phyloP scores from a whole-genome alignment of 768 basidiomycete species.

The Suillus subaureus region DNA sequence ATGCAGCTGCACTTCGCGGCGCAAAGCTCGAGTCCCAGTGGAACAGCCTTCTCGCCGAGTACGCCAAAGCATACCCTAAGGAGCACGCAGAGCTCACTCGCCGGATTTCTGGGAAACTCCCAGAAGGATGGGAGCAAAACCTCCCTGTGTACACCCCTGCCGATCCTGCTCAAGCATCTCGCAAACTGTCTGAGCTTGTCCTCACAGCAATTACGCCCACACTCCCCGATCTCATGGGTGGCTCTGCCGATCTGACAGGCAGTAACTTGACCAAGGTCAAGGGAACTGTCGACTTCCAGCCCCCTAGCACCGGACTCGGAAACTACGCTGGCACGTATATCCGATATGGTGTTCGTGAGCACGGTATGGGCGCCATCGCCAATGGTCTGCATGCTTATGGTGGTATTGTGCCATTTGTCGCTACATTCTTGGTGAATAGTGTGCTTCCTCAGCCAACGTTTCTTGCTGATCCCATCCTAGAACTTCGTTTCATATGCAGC shows the following conservation, averaged over 20 bases:
- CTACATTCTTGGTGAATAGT: slow-evolving; percentile 82
- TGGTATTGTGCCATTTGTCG: slow-evolving; percentile 86
- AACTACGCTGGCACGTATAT: slow-evolving; percentile 87
- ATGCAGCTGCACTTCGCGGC: slow-evolving; percentile 68
- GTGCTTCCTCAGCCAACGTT: slow-evolving; percentile 1
- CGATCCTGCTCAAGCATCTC: slow-evolving; percentile 86
- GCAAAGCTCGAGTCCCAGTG: slow-evolving; percentile 74
- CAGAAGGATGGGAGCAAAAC: slow-evolving; percentile 82
- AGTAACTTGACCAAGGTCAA: slow-evolving; percentile 91
- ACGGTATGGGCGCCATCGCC: slow-evolving; percentile 95
- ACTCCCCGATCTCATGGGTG: slow-evolving; percentile 86
- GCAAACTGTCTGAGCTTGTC: slow-evolving; percentile 91
- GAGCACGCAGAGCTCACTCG: slow-evolving; percentile 88
- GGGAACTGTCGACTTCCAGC: slow-evolving; percentile 88
- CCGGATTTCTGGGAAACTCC: slow-evolving; percentile 81
- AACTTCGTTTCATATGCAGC: slow-evolving; percentile 95
- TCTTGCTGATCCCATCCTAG: slow-evolving; percentile 36
- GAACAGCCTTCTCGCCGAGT: slow-evolving; percentile 66
- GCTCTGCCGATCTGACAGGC: slow-evolving; percentile 91
- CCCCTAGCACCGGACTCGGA: slow-evolving; percentile 81
- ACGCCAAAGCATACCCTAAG: slow-evolving; percentile 76
- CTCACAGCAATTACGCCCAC: slow-evolving; percentile 72
- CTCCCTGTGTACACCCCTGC: slow-evolving; percentile 84
- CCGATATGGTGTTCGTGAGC: slow-evolving; percentile 96
- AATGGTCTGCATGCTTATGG: slow-evolving; percentile 92